A percentile compares a stretch with the other conserved stretches of the same genome.
phyloP scores from a whole-genome alignment of 164 flowering plant species.

The Magnolia officinalis region DNA sequence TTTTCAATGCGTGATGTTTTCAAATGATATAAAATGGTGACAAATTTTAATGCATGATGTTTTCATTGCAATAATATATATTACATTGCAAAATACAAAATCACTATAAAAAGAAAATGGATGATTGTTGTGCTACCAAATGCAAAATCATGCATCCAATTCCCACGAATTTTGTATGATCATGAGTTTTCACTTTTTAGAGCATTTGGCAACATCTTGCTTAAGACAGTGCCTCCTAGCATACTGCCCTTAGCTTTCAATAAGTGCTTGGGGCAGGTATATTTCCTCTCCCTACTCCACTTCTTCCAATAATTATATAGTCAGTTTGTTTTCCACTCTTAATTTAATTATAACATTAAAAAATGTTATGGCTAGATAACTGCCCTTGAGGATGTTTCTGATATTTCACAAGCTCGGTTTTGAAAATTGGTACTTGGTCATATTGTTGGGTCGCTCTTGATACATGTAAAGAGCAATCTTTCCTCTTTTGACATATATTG shows the following conservation, averaged over 20 bases:
- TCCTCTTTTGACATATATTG: not conserved
- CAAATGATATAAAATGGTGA: too few relatives aligned
- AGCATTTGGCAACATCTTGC: conserved; percentile 70
- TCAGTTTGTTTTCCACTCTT: not conserved
- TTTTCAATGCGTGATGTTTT: too few relatives aligned
- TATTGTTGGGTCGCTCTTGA: conserved; percentile 66
- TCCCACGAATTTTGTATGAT: too few relatives aligned
- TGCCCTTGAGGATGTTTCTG: conserved; percentile 66
- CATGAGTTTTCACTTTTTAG: conserved; percentile 29
- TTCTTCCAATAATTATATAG: not conserved
- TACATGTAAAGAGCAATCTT: conserved; percentile 45
- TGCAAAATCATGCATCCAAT: too few relatives aligned
- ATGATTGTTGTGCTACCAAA: too few relatives aligned
- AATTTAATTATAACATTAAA: not conserved
- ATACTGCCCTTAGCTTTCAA: conserved; percentile 76
- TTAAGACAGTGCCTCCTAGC: conserved; percentile 84
- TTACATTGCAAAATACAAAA: too few relatives aligned
- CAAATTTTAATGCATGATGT: too few relatives aligned
- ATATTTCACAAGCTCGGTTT: conserved; percentile 78
- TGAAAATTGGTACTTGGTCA: conserved; percentile 97
- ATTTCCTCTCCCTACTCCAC: not conserved
- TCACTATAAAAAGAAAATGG: too few relatives aligned
- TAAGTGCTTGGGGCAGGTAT: conserved; percentile 87
- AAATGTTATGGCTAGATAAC: conserved; percentile 39
- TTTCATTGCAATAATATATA: too few relatives aligned